Evolutionary conservation across 352 stramenopile species (phyloP), one percentile per base, ranked within the genome.

Genomic region (Hyaloperonospora brassicae): DNA sequence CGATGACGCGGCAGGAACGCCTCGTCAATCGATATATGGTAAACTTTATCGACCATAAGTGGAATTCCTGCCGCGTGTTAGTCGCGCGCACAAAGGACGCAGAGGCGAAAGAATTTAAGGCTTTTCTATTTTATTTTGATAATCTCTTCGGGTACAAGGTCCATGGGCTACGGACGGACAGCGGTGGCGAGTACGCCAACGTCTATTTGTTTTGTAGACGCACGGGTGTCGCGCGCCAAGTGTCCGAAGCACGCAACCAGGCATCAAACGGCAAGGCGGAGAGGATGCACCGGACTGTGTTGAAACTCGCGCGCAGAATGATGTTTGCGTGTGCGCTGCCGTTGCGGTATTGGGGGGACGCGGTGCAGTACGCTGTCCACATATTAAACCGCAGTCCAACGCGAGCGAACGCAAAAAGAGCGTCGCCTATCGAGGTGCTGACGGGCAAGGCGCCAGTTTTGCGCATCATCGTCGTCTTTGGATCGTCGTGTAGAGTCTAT

Each of bases 231-330:
- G 47, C 34, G 0, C 21, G 62, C 0, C 62, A 75, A 40, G 30
- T 41, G 1, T 52, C 50, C 0, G 62, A 72, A 12, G 56, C 55
- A 0, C 36, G 14, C 36, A 42, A 42, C 36, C 36, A 61, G 21
- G 56, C 59, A 2, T 36, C 25, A 0, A 76, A 76, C 39, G 62
- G 59, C 0, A 72, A 75, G n/a, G 62, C 62, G 0, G 60, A 65
- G 24, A 40, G 54, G 2, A 70, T 76, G 56, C 63, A 76, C 23
- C 24, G 63, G 6, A 70, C 59, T 0, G 50, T 76, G 0, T 44
- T 68, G 25, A 69, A 76, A 52, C 62, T 76, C 41, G 40, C 50
- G 2, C 45, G 55, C 1, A 68, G 57, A 34, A 66, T 68, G 52
- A 13, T 71, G 11, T 68, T 74, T n/a, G 55, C 22, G 1, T 59